These are phyloP conservation scores for Xylaria sp. DNA, from an alignment of 2,329 filamentous ascomycete species.

Conservation along the genomic window DNA sequence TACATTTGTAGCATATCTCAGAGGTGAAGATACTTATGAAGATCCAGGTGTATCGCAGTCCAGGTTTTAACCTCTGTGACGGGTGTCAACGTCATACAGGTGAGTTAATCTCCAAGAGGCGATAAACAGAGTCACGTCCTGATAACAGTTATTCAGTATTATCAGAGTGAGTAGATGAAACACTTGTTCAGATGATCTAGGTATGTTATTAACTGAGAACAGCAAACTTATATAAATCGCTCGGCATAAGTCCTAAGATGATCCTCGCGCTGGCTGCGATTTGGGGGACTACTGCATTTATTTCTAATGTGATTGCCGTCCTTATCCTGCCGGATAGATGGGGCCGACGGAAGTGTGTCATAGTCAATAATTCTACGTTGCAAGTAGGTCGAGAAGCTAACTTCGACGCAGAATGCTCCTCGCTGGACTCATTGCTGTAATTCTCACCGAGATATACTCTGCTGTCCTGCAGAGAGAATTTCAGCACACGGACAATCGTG, in stretches of 20 bases:
- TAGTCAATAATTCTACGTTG: neutral
- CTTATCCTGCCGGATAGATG: conserved; percentile 66
- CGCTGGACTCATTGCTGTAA: conserved; percentile 61
- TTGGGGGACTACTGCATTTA: conserved; percentile 64
- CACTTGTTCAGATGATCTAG: neutral
- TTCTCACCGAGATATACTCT: conserved; percentile 68
- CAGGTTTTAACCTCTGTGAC: conserved; percentile 68
- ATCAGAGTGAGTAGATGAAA: conserved; percentile 50
- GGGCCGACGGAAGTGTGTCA: conserved; percentile 63
- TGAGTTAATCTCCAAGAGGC: neutral
- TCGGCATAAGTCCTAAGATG: conserved; percentile 61
- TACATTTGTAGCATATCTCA: neutral
- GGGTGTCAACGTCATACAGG: conserved; percentile 66
- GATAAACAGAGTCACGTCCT: neutral
- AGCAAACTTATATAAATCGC: conserved; percentile 63
- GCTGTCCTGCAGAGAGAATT: conserved; percentile 69
- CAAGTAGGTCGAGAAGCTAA: conserved; percentile 36
- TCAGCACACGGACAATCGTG: conserved; percentile 63
- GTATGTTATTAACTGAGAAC: neutral
- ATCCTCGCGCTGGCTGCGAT: conserved; percentile 66
- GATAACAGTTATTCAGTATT: conserved; percentile 44
- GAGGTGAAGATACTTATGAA: neutral
- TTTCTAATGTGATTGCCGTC: conserved; percentile 62
- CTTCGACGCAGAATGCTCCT: conserved; percentile 62
- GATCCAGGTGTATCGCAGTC: conserved; percentile 58